A percentile compares a stretch with the other conserved stretches of the same genome.
Evolutionary conservation across 495 filamentous ascomycete species (phyloP).

Genomic region (Cetradonia linearis): DNA sequence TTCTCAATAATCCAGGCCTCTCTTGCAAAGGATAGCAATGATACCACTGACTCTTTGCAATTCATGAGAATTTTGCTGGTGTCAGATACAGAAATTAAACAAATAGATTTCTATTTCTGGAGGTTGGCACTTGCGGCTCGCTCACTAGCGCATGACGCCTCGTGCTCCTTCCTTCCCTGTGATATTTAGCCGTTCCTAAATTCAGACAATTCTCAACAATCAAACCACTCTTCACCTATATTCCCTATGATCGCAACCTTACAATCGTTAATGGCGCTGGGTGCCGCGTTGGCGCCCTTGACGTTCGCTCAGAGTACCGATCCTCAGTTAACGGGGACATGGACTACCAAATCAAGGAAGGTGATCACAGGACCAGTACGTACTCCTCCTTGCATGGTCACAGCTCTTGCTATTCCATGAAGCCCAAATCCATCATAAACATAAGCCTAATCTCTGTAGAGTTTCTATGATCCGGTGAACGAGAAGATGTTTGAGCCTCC

Average conservation of each 20-base stretch:
- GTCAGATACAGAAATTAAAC: background rate
- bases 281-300: constrained; percentile 21
- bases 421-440: background rate
- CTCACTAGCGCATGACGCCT: constrained; percentile 5
- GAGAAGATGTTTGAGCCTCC: constrained; percentile 60
- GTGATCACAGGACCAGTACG: constrained; percentile 68
- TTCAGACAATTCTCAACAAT: background rate
- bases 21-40: background rate
- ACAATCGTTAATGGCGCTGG: constrained; percentile 26
- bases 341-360: constrained; percentile 64
- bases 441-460: constrained; percentile 34
- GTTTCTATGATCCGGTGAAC: constrained; percentile 62
- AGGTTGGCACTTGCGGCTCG: constrained; percentile 11
- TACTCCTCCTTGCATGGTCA: constrained; percentile 18
- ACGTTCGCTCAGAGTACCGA: constrained; percentile 17
- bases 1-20: background rate
- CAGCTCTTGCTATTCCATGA: background rate
- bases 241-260: constrained; percentile 21
- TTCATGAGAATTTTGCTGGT: background rate
- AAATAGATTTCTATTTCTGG: background rate
- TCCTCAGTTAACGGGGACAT: constrained; percentile 55
- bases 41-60: background rate
- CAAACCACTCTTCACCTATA: background rate
- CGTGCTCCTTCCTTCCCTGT: background rate
- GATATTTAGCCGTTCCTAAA: background rate